Conservation (phyloP, 768 basidiomycete species). For the Pholiota molesta region DNA sequence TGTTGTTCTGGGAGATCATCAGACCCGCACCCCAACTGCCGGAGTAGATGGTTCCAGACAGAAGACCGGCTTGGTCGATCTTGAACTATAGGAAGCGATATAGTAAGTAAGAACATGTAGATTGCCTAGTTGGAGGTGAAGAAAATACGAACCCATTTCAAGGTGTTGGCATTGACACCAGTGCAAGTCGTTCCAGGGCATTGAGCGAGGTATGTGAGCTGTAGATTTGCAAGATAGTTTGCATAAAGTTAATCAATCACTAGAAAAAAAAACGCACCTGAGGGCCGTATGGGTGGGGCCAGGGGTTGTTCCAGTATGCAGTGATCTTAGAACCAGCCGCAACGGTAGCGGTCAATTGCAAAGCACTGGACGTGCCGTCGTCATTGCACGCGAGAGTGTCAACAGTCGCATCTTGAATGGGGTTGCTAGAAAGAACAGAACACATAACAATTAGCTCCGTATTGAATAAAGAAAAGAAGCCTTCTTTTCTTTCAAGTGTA, state of each 20-base stretch:
- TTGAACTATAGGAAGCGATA: constrained; percentile 38
- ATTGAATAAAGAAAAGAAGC: background rate
- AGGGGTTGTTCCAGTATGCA: constrained; percentile 48
- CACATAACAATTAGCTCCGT: background rate
- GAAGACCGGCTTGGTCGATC: constrained; percentile 47
- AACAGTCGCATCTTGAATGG: constrained; percentile 40
- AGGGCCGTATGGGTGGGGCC: constrained; percentile 48
- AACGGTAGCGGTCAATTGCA: constrained; percentile 45
- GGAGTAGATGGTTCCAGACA: constrained; percentile 42
- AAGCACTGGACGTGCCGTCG: constrained; percentile 41
- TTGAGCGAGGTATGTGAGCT: constrained; percentile 50
- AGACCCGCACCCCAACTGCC: constrained; percentile 46
- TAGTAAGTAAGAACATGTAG: background rate
- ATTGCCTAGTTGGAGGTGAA: background rate
- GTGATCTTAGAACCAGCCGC: constrained; percentile 45
- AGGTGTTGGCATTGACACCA: constrained; percentile 36
- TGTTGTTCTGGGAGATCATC: constrained; percentile 47
- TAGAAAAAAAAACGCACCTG: constrained; percentile 30
- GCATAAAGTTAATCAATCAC: background rate
- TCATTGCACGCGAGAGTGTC: constrained; percentile 49
- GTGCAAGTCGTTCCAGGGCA: constrained; percentile 47
- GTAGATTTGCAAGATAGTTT: background rate
- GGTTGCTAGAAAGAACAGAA: constrained; percentile 32
- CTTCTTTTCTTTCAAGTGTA: background rate
- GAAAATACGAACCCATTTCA: constrained; percentile 42